Percentiles rank a stretch among this genome's conserved stretches.
Evolutionary conservation across 139 green algal genomes (phyloP).

Genomic region (Chlorella sp.): DNA sequence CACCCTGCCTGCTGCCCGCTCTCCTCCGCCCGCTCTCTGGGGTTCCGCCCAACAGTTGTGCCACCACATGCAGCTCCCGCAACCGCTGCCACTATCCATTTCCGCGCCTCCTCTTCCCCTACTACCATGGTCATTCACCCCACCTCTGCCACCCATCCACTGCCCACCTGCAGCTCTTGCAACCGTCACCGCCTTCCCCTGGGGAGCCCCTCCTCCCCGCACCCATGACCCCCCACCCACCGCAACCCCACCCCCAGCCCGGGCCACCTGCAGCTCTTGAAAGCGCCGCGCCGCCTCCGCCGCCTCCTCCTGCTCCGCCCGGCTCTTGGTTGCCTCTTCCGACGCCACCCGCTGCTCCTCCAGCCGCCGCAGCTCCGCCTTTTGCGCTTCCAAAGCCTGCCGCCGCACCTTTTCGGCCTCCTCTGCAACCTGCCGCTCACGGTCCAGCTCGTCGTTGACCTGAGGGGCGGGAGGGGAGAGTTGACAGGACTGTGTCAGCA

Average conservation of each 20-base stretch:
- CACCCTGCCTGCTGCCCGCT: too few species aligned
- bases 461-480: slow-evolving; percentile 4
- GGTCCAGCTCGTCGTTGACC: slow-evolving; percentile 66
- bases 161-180: slow-evolving; percentile 42
- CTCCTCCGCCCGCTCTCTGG: too few species aligned
- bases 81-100: too few species aligned
- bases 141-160: not conserved
- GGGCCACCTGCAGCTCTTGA: slow-evolving; percentile 40
- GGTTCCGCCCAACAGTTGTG: too few species aligned
- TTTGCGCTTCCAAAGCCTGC: slow-evolving; percentile 60
- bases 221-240: too few species aligned
- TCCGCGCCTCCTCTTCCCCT: too few species aligned
- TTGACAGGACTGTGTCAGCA: too few species aligned
- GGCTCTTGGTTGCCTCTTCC: slow-evolving; percentile 19
- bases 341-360: slow-evolving; percentile 46
- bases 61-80: too few species aligned
- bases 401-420: slow-evolving; percentile 45
- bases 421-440: slow-evolving; percentile 53
- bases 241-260: not conserved
- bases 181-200: slow-evolving; percentile 40
- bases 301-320: slow-evolving; percentile 9
- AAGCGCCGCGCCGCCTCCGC: slow-evolving; percentile 41
- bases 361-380: slow-evolving; percentile 59
- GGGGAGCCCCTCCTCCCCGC: too few species aligned
- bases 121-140: too few species aligned